Base-by-base conservation (phyloP, 106 monocot species). In the Hemerocallis citrina region DNA sequence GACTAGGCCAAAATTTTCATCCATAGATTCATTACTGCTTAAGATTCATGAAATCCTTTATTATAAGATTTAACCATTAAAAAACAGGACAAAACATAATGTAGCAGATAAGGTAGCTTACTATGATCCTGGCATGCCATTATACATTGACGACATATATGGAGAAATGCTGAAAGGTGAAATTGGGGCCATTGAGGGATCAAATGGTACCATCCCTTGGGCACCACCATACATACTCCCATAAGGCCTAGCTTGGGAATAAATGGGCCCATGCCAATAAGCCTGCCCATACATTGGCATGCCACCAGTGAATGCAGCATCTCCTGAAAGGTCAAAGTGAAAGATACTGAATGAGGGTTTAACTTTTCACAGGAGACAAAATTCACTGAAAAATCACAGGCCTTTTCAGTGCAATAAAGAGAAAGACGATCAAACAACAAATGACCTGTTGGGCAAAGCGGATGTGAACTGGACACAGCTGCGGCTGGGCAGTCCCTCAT, bases 401-500 rank as follows among this genome's bases (percentile, higher is more conserved):
- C n/a, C n/a, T n/a, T n/a, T n/a, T n/a, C n/a, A n/a, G n/a, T n/a
- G 25, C 2, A 19, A 24, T 1, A 21, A 17, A 4, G n/a, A n/a
- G n/a, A n/a, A n/a, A n/a, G n/a, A n/a, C n/a, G n/a, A n/a, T n/a
- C n/a, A n/a, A n/a, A n/a, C 20, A 50, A 38, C 37, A 38, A 38
- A 5, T 38, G 5, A 38, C 37, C 37, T 38, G 37, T 38, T 38
- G 5, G 50, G 28, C 20, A 28, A 59, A 74, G 37, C 57, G 78
- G 57, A 55, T 74, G 71, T 30, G 66, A 24, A 63, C 32, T 68
- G n/a, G 65, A 68, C 28, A 43, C 56, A 25, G 41, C 51, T 36
- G 51, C 56, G 25, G 41, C 51, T 36, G 74, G 78, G 23, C 83
- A 83, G 21, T 83, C 83, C 75, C 78, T 74, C 46, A 78, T 42